Percentiles rank a stretch among this genome's conserved stretches.
These are phyloP conservation scores for Vigna radiata DNA, from an alignment of 306 rosid species.

Conservation along the genomic window DNA sequence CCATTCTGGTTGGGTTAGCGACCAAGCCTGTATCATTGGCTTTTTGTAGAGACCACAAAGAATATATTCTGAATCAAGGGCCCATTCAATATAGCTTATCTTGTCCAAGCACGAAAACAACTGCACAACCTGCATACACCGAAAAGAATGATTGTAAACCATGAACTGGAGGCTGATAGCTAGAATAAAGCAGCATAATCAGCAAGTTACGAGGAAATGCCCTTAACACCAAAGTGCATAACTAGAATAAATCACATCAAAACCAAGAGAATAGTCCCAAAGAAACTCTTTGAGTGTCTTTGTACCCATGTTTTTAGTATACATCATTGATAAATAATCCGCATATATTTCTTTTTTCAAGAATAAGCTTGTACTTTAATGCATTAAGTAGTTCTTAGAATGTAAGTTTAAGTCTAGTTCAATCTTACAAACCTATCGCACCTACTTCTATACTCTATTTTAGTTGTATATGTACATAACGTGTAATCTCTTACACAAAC, in stretches of 20 bases:
- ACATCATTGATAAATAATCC: not conserved
- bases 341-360: not conserved
- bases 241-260: slow-evolving; percentile 7
- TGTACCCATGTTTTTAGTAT: not conserved
- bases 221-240: slow-evolving; percentile 6
- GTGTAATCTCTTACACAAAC: no score
- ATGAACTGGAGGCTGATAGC: not conserved
- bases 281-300: slow-evolving; percentile 7
- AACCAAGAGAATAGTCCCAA: slow-evolving; percentile 18
- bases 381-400: not conserved
- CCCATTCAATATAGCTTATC: slow-evolving; percentile 99
- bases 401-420: no score
- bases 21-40: slow-evolving; percentile 99
- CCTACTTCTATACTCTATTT: no score
- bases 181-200: slow-evolving; percentile 29
- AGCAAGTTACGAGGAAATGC: slow-evolving; percentile 3
- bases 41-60: slow-evolving; percentile 94
- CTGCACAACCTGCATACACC: slow-evolving; percentile 87
- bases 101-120: slow-evolving; percentile 98
- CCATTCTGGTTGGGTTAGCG: slow-evolving; percentile 96
- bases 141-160: slow-evolving; percentile 38
- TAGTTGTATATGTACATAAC: no score
- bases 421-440: no score
- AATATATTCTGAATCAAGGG: slow-evolving; percentile 94
- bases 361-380: not conserved